Conservation (phyloP, 1,139 yeast genomes). For the Pichia sp. region DNA sequence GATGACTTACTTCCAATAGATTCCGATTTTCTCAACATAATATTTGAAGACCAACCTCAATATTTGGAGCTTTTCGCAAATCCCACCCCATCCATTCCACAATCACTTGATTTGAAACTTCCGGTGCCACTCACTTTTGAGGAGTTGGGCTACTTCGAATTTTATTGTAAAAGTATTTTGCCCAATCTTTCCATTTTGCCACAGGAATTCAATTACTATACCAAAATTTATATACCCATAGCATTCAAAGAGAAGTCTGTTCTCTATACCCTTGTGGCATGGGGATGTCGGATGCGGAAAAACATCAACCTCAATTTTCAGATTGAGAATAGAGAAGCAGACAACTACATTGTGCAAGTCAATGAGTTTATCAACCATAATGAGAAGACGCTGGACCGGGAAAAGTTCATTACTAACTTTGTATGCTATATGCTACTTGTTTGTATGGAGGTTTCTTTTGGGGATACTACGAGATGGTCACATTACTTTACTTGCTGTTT, state of each 20-base stretch:
- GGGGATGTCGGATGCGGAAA: slow-evolving; percentile 27
- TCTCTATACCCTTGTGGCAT: slow-evolving; percentile 27
- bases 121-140: slow-evolving; percentile 18
- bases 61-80: slow-evolving; percentile 9
- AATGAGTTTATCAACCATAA: slow-evolving; percentile 10
- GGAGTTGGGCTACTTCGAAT: slow-evolving; percentile 25
- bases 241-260: slow-evolving; percentile 29
- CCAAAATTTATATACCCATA: slow-evolving; percentile 29
- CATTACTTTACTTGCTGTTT: slow-evolving; percentile 28
- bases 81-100: slow-evolving; percentile 7
- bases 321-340: slow-evolving; percentile 18
- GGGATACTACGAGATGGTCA: slow-evolving; percentile 32
- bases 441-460: slow-evolving; percentile 31
- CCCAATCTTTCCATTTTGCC: slow-evolving; percentile 30
- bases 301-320: slow-evolving; percentile 19
- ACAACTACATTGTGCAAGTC: slow-evolving; percentile 18
- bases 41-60: slow-evolving; percentile 15
- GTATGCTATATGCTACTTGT: slow-evolving; percentile 30
- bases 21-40: slow-evolving; percentile 9
- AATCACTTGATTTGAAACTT: slow-evolving; percentile 15
- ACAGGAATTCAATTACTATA: slow-evolving; percentile 28
- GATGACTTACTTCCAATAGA: slow-evolving; percentile 9
- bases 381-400: slow-evolving; percentile 12
- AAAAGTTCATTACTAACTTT: slow-evolving; percentile 26
- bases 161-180: slow-evolving; percentile 27